A percentile compares a stretch with the other conserved stretches of the same genome.
These are phyloP conservation scores for Tolypocladium album DNA, from an alignment of 2,329 filamentous ascomycete genomes.

Conservation along the genomic window DNA sequence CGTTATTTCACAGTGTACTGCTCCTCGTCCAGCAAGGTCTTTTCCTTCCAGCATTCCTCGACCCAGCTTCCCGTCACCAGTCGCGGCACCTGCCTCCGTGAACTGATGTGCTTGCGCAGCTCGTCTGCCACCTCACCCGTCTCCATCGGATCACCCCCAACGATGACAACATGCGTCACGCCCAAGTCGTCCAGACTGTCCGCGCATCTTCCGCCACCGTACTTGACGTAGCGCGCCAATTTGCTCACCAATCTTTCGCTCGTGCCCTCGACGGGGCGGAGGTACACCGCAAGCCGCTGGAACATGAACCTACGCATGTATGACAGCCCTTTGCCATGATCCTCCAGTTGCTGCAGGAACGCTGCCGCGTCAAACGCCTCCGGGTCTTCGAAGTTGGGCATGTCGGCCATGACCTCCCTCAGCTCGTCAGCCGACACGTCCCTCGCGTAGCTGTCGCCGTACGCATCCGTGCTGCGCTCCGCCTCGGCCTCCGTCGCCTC, in stretches of 20 bases:
- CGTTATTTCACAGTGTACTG: slow-evolving; percentile 26
- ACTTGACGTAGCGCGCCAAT: slow-evolving; percentile 49
- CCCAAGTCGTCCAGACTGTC: slow-evolving; percentile 36
- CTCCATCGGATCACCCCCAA: slow-evolving; percentile 27
- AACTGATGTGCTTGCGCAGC: slow-evolving; percentile 35
- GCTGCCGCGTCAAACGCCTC: slow-evolving; percentile 29
- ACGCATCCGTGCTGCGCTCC: slow-evolving; percentile 58
- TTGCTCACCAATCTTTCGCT: slow-evolving; percentile 25
- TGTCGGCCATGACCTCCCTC: slow-evolving; percentile 32
- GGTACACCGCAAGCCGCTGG: slow-evolving; percentile 29
- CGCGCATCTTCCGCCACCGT: slow-evolving; percentile 54
- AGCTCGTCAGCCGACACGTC: slow-evolving; percentile 58
- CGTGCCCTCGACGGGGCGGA: slow-evolving; percentile 20
- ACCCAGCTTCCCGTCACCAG: slow-evolving; percentile 66
- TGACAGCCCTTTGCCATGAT: slow-evolving; percentile 42
- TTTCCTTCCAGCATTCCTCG: slow-evolving; percentile 67
- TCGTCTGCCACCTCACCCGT: slow-evolving; percentile 25
- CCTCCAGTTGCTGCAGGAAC: slow-evolving; percentile 45
- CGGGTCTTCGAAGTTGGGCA: slow-evolving; percentile 36
- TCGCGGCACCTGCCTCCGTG: slow-evolving; percentile 46
- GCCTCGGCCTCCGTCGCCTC: slow-evolving; percentile 43
- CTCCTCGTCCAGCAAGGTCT: slow-evolving; percentile 73
- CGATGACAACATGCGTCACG: slow-evolving; percentile 63
- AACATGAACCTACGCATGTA: slow-evolving; percentile 43
- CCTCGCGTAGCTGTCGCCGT: slow-evolving; percentile 73